Evolutionary conservation across 176 grass and related monocot species (phyloP).

Genomic region (Alloteropsis semialata): DNA sequence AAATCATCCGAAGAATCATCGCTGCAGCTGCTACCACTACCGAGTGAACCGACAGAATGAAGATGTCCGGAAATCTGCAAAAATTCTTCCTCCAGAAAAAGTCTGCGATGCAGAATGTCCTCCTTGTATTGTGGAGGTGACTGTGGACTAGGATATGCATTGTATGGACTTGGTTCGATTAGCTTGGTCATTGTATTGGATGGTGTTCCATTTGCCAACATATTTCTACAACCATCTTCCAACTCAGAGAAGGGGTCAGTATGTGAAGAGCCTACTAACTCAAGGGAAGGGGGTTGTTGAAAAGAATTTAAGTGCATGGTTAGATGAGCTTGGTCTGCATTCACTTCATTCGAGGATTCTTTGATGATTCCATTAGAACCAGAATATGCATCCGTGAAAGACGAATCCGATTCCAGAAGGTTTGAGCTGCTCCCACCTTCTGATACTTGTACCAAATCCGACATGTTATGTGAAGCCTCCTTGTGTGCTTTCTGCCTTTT

Average conservation of each 20-base stretch:
- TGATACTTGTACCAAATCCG: slow-evolving; percentile 31
- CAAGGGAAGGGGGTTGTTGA: slow-evolving; percentile 34
- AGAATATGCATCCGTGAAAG: slow-evolving; percentile 42
- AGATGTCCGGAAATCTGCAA: slow-evolving; percentile 64
- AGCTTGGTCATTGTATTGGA: slow-evolving; percentile 37
- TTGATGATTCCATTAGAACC: slow-evolving; percentile 36
- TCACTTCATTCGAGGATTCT: slow-evolving; percentile 32
- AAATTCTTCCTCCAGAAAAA: slow-evolving; percentile 74
- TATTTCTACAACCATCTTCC: slow-evolving; percentile 33
- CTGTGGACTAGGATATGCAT: slow-evolving; percentile 35
- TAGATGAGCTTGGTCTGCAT: slow-evolving; percentile 17
- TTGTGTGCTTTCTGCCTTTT: slow-evolving; percentile 45
- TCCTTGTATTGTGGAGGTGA: slow-evolving; percentile 90
- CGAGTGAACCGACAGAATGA: slow-evolving; percentile 44
- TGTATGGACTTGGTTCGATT: slow-evolving; percentile 51
- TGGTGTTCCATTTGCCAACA: slow-evolving; percentile 29
- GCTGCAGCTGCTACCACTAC: slow-evolving; percentile 67
- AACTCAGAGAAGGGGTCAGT: slow-evolving; percentile 18
- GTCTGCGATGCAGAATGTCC: slow-evolving; percentile 80
- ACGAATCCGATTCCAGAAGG: slow-evolving; percentile 46
- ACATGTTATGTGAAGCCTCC: slow-evolving; percentile 32
- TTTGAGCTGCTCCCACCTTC: slow-evolving; percentile 47
- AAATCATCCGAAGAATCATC: slow-evolving; percentile 72
- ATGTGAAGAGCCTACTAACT: slow-evolving; percentile 30
- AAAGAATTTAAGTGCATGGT: slow-evolving; percentile 38